Evolutionary conservation across 208 protist species (phyloP).

Genomic region (Trypanosoma caninum): DNA sequence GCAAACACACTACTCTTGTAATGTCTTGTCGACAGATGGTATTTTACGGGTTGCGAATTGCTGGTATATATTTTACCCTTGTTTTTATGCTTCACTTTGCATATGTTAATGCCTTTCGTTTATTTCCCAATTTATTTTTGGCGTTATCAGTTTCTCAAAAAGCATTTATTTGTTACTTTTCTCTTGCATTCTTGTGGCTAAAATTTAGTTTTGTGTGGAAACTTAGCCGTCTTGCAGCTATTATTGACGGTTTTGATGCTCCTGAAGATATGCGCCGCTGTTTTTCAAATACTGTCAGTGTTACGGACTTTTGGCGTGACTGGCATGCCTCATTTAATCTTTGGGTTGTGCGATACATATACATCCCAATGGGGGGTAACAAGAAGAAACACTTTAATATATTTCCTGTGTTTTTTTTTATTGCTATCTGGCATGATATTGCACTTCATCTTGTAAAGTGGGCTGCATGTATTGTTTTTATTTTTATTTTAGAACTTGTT

Average conservation of each 20-base stretch:
- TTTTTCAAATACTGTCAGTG: slow-evolving; percentile 62
- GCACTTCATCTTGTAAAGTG: slow-evolving; percentile 67
- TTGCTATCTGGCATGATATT: slow-evolving; percentile 93
- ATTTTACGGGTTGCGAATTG: slow-evolving; percentile 28
- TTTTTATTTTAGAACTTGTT: slow-evolving; percentile 56
- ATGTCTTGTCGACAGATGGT: slow-evolving; percentile 24
- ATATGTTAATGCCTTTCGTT: slow-evolving; percentile 51
- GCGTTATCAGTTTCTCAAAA: slow-evolving; percentile 12
- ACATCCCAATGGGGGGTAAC: slow-evolving; percentile 73
- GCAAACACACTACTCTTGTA: slow-evolving; percentile 33
- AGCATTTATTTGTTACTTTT: slow-evolving; percentile 35
- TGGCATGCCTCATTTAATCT: slow-evolving; percentile 93
- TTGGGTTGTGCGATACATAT: slow-evolving; percentile 91
- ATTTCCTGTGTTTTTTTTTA: slow-evolving; percentile 91
- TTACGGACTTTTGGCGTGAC: slow-evolving; percentile 90
- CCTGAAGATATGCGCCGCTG: slow-evolving; percentile 85
- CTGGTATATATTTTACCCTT: slow-evolving; percentile 23
- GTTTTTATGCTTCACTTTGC: slow-evolving; percentile 34
- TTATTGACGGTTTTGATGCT: slow-evolving; percentile 70
- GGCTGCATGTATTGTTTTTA: slow-evolving; percentile 47
- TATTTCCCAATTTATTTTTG: slow-evolving; percentile 17
- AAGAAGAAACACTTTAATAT: slow-evolving; percentile 49
- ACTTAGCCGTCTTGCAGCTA: slow-evolving; percentile 55
- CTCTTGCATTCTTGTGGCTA: slow-evolving; percentile 55
- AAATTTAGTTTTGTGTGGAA: slow-evolving; percentile 82